phyloP scores from a whole-genome alignment of 2,329 filamentous ascomycete species.

The Balansia obtecta region DNA sequence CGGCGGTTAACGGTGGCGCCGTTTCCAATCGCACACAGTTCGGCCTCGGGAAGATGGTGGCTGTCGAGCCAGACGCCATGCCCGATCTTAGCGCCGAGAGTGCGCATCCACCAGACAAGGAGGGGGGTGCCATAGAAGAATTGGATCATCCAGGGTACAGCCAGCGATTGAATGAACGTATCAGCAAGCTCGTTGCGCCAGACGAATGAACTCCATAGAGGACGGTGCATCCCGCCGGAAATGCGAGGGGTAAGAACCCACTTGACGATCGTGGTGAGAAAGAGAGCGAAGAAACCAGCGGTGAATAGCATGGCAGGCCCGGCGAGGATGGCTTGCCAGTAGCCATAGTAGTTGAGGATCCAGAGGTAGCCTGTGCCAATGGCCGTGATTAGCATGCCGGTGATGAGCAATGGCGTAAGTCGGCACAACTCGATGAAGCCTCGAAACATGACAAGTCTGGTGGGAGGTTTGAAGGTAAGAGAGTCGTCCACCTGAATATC shows the following conservation, averaged over 20 bases:
- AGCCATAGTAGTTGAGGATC: conserved; percentile 7
- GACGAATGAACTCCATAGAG: conserved; percentile 13
- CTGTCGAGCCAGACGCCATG: conserved; percentile 13
- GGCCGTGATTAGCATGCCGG: conserved; percentile 1
- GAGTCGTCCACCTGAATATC: conserved; percentile 8
- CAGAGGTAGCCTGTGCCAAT: conserved; percentile 6
- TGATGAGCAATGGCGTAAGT: conserved; percentile 8
- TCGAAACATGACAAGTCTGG: conserved; percentile 6
- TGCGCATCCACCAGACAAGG: conserved; percentile 9
- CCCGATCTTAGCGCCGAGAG: conserved; percentile 11
- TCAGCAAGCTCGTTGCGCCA: conserved; percentile 39
- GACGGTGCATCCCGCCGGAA: conserved; percentile 9
- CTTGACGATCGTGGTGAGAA: conserved; percentile 9
- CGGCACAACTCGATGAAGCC: conserved; percentile 10
- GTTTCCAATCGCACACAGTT: conserved; percentile 9
- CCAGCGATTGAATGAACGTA: conserved; percentile 36
- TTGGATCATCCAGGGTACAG: conserved; percentile 8
- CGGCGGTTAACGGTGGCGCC: conserved; percentile 12
- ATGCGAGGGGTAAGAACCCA: conserved; percentile 11
- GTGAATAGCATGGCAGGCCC: conserved; percentile 5
- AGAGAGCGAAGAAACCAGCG: conserved; percentile 2
- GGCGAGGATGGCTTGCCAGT: conserved; percentile 8
- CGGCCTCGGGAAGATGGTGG: conserved; percentile 12
- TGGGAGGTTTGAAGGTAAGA: conserved; percentile 10
- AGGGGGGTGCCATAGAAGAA: conserved; percentile 11